These are phyloP conservation scores for Coemansia sp. DNA, from an alignment of 192 early-diverging fungal genomes.

Conservation along the genomic window DNA sequence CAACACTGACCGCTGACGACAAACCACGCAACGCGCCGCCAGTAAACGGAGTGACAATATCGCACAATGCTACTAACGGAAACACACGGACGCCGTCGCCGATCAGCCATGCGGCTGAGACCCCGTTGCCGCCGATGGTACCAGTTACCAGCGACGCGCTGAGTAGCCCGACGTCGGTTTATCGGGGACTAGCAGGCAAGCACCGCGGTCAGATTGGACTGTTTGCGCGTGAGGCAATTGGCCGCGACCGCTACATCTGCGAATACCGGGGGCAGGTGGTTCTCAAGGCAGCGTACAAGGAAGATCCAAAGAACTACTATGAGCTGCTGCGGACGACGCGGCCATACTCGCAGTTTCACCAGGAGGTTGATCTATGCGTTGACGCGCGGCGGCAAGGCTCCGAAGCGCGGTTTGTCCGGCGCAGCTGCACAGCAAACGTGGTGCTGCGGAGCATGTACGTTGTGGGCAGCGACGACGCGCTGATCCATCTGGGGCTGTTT, in stretches of 20 bases:
- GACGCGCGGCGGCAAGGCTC: conserved; percentile 68
- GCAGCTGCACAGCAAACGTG: conserved; percentile 66
- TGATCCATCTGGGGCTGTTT: conserved; percentile 67
- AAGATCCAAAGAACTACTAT: conserved; percentile 64
- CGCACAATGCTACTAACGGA: not conserved
- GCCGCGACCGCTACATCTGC: conserved; percentile 55
- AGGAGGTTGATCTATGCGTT: conserved; percentile 61
- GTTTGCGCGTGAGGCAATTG: conserved; percentile 27
- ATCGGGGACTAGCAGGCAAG: conserved; percentile 17
- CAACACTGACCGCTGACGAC: not conserved
- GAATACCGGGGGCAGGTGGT: conserved; percentile 74
- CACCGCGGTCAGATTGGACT: conserved; percentile 28
- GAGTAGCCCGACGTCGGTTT: not conserved
- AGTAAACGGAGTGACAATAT: not conserved
- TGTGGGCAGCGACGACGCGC: conserved; percentile 38
- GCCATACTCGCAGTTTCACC: conserved; percentile 64
- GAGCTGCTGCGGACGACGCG: conserved; percentile 59
- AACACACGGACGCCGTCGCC: not conserved
- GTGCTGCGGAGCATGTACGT: conserved; percentile 59
- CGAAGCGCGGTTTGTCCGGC: conserved; percentile 62
- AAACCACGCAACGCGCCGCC: not conserved
- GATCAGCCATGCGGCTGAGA: not conserved
- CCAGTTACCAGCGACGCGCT: conserved; percentile 11
- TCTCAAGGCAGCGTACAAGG: conserved; percentile 63
- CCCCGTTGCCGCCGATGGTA: conserved; percentile 12